phyloP scores from a whole-genome alignment of 306 rosid genomes.

The Vigna mungo region DNA sequence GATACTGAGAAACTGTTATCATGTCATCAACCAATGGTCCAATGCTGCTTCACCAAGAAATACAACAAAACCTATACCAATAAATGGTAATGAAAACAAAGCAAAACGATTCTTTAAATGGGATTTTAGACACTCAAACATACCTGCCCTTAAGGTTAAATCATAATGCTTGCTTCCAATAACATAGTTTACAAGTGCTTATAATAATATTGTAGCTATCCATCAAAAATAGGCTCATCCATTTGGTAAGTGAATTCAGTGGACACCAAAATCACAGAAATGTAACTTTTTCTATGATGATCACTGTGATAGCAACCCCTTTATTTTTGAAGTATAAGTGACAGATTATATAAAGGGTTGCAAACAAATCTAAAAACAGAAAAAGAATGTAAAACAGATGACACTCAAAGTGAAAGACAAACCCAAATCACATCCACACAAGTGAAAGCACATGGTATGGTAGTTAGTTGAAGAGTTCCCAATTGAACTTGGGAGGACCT shows the following conservation, averaged over 20 bases:
- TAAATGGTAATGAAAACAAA: background rate
- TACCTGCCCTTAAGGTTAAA: background rate
- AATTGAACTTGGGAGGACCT: slow-evolving; percentile 70
- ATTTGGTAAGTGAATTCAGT: slow-evolving; percentile 46
- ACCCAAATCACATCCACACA: slow-evolving; percentile 70
- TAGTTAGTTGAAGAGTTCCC: slow-evolving; percentile 84
- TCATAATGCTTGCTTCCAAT: slow-evolving; percentile 2
- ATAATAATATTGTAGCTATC: background rate
- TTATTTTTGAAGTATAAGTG: slow-evolving; percentile 61
- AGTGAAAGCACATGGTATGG: slow-evolving; percentile 41
- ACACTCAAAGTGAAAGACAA: slow-evolving; percentile 66
- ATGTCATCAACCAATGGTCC: slow-evolving; percentile 32
- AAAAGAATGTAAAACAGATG: slow-evolving; percentile 68
- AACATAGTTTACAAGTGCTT: slow-evolving; percentile 1
- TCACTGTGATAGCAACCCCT: slow-evolving; percentile 65
- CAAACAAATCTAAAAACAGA: slow-evolving; percentile 80
- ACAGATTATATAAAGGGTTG: slow-evolving; percentile 55
- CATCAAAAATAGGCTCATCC: slow-evolving; percentile 45
- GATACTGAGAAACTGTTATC: slow-evolving; percentile 20
- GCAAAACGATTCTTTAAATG: background rate
- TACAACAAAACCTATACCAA: slow-evolving; percentile 17
- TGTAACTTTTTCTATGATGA: slow-evolving; percentile 51
- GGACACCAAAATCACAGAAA: slow-evolving; percentile 45
- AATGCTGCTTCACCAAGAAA: slow-evolving; percentile 30
- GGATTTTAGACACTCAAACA: background rate